Base-by-base conservation (phyloP, 148 eudicot species). In the Mesembryanthemum crystallinum region DNA sequence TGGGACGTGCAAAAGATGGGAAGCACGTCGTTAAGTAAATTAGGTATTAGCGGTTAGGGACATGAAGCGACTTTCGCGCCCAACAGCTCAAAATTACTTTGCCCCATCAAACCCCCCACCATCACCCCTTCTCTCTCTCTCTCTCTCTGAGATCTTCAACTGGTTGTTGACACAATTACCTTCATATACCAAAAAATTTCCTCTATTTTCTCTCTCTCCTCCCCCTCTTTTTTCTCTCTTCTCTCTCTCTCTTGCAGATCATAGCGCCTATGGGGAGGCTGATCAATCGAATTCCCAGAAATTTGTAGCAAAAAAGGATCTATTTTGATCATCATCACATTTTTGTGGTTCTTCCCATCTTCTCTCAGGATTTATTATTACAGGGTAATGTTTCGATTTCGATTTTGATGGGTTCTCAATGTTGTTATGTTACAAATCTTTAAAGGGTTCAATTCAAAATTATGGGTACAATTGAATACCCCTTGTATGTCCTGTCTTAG, bases 31-130 rank as follows among this genome's bases (percentile, higher is more conserved):
- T 25, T 12, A 25, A 14, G 29, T 37, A 42, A 32, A 42, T 25
- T 32, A 27, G 61, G 29, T 17, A 32, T 70, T 62, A 63, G 54
- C 69, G 63, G 64, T 77, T 71, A 63, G 63, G 49, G 20, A 32
- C 27, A 62, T 68, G 20, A 74, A 60, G 77, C 82, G 82, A 79
- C 67, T 79, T 79, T 79, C 82, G 82, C 78, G 82, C 82, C 78
- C 73, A 73, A 79, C 82, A 59, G 62, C 82, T 67, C 32, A 67
- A 60, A 69, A 45, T 43, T 62, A n/a, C n/a, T 39, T 39, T 8
- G 27, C 69, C 61, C 27, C 55, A 39, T 65, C 66, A 78, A 55
- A 64, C 80, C 57, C 55, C 37, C 54, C 43, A 39, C n/a, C n/a
- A 39, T 5, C 43, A 39, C 42, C 42, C 42, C 17, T 42, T 30